Evolutionary conservation across 805 yeast genomes (phyloP).

Genomic region (Metschnikowia chrysomelidarum): DNA sequence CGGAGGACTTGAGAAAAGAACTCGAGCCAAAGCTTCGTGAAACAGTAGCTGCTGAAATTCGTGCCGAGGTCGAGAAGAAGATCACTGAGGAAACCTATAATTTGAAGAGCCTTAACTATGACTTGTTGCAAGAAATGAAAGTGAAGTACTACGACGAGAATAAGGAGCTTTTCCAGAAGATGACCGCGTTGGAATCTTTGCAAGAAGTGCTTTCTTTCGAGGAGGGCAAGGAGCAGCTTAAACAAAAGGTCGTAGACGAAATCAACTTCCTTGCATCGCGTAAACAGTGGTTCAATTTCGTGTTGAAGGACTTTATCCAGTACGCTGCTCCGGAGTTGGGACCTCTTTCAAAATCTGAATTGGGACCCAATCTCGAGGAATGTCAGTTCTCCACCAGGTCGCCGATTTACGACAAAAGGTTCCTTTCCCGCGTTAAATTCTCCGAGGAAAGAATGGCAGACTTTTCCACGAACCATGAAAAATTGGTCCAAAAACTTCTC

Average conservation of each 20-base stretch:
- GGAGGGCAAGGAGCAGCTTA: conserved; percentile 1
- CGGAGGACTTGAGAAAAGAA: background rate
- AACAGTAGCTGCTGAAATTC: conserved; percentile 2
- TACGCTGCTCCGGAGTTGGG: conserved; percentile 17
- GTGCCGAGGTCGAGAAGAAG: conserved; percentile 3
- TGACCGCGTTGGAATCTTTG: conserved; percentile 7
- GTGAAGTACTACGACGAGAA: conserved; percentile 9
- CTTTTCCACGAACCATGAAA: conserved; percentile 26
- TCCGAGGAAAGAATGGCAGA: conserved; percentile 21
- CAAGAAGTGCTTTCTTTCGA: conserved; percentile 2
- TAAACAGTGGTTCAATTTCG: conserved; percentile 11
- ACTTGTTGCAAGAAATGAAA: conserved; percentile 9
- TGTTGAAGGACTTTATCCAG: conserved; percentile 17
- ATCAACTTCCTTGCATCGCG: conserved; percentile 7
- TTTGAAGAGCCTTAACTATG: conserved; percentile 7
- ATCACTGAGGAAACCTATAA: conserved; percentile 4
- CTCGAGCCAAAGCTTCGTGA: conserved; percentile 1
- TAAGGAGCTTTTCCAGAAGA: conserved; percentile 4
- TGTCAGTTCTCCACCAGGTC: conserved; percentile 15
- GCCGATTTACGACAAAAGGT: conserved; percentile 13
- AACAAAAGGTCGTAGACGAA: conserved; percentile 8
- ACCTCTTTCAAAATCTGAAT: conserved; percentile 17
- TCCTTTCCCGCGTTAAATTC: conserved; percentile 17
- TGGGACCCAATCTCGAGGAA: conserved; percentile 16
- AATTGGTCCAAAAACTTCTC: conserved; percentile 25